Percentiles rank a stretch among this genome's conserved stretches.
Conservation (phyloP, 257 asterid genomes). For the Ligustrum vulgare region DNA sequence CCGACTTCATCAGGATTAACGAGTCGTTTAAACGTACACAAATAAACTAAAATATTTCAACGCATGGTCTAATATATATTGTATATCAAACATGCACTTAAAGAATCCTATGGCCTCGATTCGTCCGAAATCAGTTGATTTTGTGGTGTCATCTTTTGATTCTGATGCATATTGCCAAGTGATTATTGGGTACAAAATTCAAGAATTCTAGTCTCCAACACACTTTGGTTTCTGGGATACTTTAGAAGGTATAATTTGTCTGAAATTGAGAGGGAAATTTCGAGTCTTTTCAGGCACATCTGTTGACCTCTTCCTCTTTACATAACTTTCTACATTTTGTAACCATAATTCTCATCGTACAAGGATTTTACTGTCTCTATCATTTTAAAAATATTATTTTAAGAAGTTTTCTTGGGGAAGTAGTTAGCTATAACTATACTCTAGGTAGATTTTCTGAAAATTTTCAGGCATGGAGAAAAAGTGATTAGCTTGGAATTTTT, state of each 20-base stretch:
- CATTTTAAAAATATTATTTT: background rate
- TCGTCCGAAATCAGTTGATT: background rate
- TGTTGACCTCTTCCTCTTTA: background rate
- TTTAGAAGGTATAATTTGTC: background rate
- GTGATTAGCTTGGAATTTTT: slow-evolving; percentile 40
- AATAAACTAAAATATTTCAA: too few species aligned
- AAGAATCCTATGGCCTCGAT: background rate
- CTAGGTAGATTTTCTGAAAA: slow-evolving; percentile 45
- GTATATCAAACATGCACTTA: background rate
- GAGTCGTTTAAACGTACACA: too few species aligned
- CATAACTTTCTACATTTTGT: background rate
- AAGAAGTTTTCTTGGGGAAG: slow-evolving; percentile 32
- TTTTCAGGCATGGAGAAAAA: slow-evolving; percentile 31
- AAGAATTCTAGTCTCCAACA: slow-evolving; percentile 22
- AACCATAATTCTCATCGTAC: background rate
- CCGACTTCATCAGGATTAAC: too few species aligned
- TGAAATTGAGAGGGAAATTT: slow-evolving; percentile 5
- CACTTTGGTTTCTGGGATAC: background rate
- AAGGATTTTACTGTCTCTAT: background rate
- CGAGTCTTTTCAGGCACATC: background rate
- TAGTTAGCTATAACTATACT: slow-evolving; percentile 22
- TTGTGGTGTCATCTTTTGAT: slow-evolving; percentile 30
- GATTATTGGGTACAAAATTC: slow-evolving; percentile 39
- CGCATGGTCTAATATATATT: too few species aligned
- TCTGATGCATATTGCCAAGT: slow-evolving; percentile 28